Evolutionary conservation across 2,329 filamentous ascomycete genomes (phyloP).

Genomic region (Fusarium solani-melongenae): DNA sequence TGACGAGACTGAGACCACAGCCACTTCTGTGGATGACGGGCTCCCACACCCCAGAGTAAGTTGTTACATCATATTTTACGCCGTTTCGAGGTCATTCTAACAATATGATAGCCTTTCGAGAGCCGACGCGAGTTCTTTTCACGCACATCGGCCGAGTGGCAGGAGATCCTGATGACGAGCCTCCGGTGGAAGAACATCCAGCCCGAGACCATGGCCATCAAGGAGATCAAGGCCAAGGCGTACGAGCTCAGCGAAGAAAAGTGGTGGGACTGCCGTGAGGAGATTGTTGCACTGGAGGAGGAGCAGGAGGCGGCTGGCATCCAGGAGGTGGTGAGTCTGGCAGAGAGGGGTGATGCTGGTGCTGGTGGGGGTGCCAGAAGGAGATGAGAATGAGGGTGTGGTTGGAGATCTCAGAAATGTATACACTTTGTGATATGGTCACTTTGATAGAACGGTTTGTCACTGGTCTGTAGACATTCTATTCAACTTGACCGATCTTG

Average conservation of each 20-base stretch:
- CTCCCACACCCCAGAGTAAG: slow-evolving; percentile 75
- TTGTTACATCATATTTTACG: background rate
- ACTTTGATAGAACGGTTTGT: background rate
- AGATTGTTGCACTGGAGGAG: slow-evolving; percentile 90
- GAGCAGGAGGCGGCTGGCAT: slow-evolving; percentile 97
- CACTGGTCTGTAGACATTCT: background rate
- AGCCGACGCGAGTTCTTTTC: slow-evolving; percentile 91
- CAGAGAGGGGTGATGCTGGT: slow-evolving; percentile 73
- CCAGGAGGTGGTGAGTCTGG: slow-evolving; percentile 90
- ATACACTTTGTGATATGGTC: background rate
- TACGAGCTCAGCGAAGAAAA: slow-evolving; percentile 94
- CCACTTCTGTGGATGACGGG: slow-evolving; percentile 74
- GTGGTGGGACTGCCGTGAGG: slow-evolving; percentile 98
- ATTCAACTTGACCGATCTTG: background rate
- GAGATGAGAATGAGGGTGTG: slow-evolving; percentile 31
- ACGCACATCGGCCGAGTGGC: slow-evolving; percentile 89
- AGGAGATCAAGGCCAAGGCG: slow-evolving; percentile 91
- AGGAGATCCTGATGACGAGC: slow-evolving; percentile 83
- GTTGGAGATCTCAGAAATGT: background rate
- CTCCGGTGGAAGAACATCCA: slow-evolving; percentile 75
- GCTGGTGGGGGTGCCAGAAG: slow-evolving; percentile 47
- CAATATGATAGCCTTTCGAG: slow-evolving; percentile 78
- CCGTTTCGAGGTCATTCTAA: background rate
- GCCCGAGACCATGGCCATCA: slow-evolving; percentile 77
- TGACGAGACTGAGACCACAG: slow-evolving; percentile 59